phyloP scores from a whole-genome alignment of 768 basidiomycete genomes.

The Auricularia sp. region DNA sequence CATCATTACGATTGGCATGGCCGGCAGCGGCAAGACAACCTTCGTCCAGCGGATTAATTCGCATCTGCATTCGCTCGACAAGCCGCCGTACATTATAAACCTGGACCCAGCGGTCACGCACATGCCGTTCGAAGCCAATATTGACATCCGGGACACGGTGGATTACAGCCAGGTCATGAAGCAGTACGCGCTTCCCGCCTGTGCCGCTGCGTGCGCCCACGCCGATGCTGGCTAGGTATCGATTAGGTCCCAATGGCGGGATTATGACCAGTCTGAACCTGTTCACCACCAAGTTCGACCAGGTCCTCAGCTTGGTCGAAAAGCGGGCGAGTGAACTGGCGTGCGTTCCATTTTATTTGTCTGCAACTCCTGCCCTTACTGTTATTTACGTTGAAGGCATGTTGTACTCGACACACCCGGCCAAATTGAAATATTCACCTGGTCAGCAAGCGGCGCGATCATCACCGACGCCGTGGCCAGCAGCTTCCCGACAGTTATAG shows the following conservation, averaged over 20 bases:
- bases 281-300: constrained; percentile 98
- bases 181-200: constrained; percentile 60
- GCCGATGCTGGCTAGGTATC: constrained; percentile 53
- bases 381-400: constrained; percentile 42
- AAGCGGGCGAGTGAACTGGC: constrained; percentile 82
- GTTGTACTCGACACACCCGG: constrained; percentile 95
- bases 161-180: constrained; percentile 99
- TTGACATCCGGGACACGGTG: constrained; percentile 95
- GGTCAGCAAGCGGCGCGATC: constrained; percentile 98
- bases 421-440: constrained; percentile 99
- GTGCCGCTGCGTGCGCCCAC: constrained; percentile 10
- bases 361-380: not conserved
- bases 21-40: constrained; percentile 94
- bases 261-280: constrained; percentile 94
- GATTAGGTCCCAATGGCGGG: constrained; percentile 95
- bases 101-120: constrained; percentile 93
- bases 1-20: constrained; percentile 92
- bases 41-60: constrained; percentile 94
- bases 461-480: constrained; percentile 96
- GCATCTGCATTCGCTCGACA: constrained; percentile 62
- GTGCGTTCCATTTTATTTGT: constrained; percentile 36
- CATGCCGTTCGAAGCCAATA: constrained; percentile 90
- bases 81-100: constrained; percentile 92
- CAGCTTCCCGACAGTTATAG: constrained; percentile 86
- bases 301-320: constrained; percentile 85